Base-by-base conservation (phyloP, 768 basidiomycete species). In the Tricholoma bakamatsutake region DNA sequence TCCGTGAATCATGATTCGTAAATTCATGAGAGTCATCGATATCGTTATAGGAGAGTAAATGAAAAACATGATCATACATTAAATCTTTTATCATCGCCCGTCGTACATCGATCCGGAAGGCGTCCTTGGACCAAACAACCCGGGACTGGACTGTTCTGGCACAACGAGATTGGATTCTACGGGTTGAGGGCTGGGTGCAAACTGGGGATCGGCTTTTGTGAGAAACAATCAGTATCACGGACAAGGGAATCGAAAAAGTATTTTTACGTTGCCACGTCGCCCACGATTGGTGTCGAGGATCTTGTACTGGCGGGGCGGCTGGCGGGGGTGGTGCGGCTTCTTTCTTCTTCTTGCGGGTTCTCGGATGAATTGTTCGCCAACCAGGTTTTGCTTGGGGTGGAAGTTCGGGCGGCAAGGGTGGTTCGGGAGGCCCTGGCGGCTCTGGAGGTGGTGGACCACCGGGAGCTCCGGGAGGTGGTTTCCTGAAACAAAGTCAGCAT, bases 71-170 rank as follows among this genome's bases (percentile, higher is more conserved):
- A 28, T 12, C 3, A 11, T 7, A 28, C 7, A 47, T 17, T 17
- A 47, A 48, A n/a, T 7, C 4, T 15, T 8, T 31, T 17, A 48
- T 31, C 28, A 6, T 48, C 43, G 43, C 12, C 12, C 46, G 9
- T 31, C 46, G 28, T 31, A 30, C 17, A 63, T 33, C 7, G 71
- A 70, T 52, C 69, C 69, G 52, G 77, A 72, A 10, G 84, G 85
- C n/a, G 87, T 83, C 39, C 86, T 76, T 40, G 90, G 88, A 31
- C 90, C 90, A 64, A 92, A 93, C 57, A 93, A 69, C 30, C 89
- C 88, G 42, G 83, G 84, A 55, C 79, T 83, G 37, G 72, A 70
- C 48, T 71, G 73, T 10, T 78, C 79, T 28, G 87, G 85, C 21
- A 87, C 82, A 34, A 84, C 72, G 10, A 88, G 69, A 15, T 79